phyloP scores from a whole-genome alignment of 768 basidiomycete species.

The Ephemerocybe angulata region DNA sequence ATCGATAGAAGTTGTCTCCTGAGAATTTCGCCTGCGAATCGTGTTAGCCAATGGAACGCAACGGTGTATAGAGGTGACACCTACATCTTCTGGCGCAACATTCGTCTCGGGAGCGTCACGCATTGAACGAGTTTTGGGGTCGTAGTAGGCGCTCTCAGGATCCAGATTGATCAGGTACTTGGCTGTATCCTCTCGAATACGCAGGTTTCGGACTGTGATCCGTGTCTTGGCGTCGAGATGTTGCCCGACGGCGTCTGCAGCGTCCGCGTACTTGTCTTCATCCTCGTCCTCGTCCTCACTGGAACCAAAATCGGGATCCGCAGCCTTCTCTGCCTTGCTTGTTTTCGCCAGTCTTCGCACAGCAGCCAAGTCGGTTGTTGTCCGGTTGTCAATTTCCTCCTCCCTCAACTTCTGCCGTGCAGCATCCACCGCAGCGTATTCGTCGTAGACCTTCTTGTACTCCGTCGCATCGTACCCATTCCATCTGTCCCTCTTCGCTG shows the following conservation, averaged over 20 bases:
- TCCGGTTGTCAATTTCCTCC: constrained; percentile 97
- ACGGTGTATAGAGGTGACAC: constrained; percentile 24
- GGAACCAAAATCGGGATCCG: constrained; percentile 91
- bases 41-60: not conserved
- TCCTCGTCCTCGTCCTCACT: constrained; percentile 95
- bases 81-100: constrained; percentile 81
- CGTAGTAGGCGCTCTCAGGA: constrained; percentile 94
- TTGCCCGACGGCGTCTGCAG: constrained; percentile 96
- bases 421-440: constrained; percentile 89
- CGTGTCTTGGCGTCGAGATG: constrained; percentile 97
- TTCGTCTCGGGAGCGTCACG: constrained; percentile 87
- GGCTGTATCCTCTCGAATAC: constrained; percentile 98
- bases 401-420: constrained; percentile 88
- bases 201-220: constrained; percentile 95
- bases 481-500: constrained; percentile 96
- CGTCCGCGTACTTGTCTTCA: constrained; percentile 97
- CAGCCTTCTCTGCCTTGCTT: constrained; percentile 67
- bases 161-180: constrained; percentile 98
- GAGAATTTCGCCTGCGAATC: constrained; percentile 73
- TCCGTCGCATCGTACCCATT: constrained; percentile 93
- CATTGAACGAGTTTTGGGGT: constrained; percentile 99
- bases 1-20: constrained; percentile 94
- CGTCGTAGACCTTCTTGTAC: constrained; percentile 85
- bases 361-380: constrained; percentile 85
- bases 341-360: constrained; percentile 95